Percentiles rank a stretch among this genome's conserved stretches.
Conservation (phyloP, 1,284 basidiomycete genomes). For the Taiwanofungus camphoratus region DNA sequence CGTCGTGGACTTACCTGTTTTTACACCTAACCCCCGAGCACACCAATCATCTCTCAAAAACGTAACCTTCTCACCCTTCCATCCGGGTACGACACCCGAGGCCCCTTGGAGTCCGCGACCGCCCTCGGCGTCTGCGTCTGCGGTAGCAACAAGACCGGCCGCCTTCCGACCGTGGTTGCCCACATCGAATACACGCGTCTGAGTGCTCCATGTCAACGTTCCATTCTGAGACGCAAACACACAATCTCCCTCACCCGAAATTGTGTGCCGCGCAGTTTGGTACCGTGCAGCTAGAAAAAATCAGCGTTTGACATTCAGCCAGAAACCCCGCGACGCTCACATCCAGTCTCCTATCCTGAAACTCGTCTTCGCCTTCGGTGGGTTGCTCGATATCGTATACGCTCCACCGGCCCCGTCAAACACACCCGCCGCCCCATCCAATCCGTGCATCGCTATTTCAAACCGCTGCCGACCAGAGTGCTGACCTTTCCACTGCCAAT, state of each 20-base stretch:
- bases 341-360: conserved; percentile 78
- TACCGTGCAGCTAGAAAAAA: conserved; percentile 45
- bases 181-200: conserved; percentile 76
- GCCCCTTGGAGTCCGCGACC: conserved; percentile 20
- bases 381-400: conserved; percentile 64
- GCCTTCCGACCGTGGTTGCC: conserved; percentile 43
- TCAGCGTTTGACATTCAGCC: conserved; percentile 1
- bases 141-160: conserved; percentile 10
- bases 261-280: conserved; percentile 65
- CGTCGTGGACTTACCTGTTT: too few species aligned
- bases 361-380: conserved; percentile 65
- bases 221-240: background rate
- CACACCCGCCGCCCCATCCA: too few species aligned
- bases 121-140: background rate
- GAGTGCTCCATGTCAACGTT: conserved; percentile 30
- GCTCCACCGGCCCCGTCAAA: conserved; percentile 20
- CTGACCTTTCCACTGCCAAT: too few species aligned
- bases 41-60: too few species aligned
- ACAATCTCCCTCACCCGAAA: conserved; percentile 73
- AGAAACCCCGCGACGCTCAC: conserved; percentile 38
- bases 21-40: too few species aligned
- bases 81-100: conserved; percentile 45
- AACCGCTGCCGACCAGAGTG: too few species aligned
- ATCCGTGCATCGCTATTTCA: too few species aligned
- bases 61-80: too few species aligned